Percentiles rank a stretch among this genome's conserved stretches.
phyloP scores from a whole-genome alignment of 352 stramenopile genomes.

The Phytophthora ohioensis region DNA sequence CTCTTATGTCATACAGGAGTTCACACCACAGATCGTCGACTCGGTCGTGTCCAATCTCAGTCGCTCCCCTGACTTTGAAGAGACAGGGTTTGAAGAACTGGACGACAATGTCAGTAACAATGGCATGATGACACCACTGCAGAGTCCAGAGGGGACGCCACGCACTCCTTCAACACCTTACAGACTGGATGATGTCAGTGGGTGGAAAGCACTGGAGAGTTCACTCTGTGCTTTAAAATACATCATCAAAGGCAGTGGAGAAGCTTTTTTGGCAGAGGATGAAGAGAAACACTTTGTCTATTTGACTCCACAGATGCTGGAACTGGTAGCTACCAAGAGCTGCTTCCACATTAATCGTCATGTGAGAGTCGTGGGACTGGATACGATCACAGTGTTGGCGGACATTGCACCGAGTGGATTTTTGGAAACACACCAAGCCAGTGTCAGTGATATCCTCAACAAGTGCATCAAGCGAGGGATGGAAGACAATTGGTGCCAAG shows the following conservation, averaged over 20 bases:
- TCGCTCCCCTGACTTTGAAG: conserved; percentile 83
- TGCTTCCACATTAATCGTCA: conserved; percentile 96
- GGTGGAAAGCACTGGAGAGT: conserved; percentile 97
- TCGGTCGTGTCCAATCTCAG: conserved; percentile 79
- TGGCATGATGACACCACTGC: conserved; percentile 75
- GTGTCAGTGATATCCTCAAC: conserved; percentile 57
- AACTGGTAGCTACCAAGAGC: conserved; percentile 79
- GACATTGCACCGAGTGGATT: conserved; percentile 58
- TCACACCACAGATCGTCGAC: conserved; percentile 78
- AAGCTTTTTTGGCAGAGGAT: conserved; percentile 55
- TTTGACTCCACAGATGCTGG: conserved; percentile 67
- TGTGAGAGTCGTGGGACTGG: conserved; percentile 89
- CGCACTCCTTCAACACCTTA: conserved; percentile 83
- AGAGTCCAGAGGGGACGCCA: conserved; percentile 65
- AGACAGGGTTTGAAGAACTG: conserved; percentile 75
- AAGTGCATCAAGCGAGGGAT: conserved; percentile 85
- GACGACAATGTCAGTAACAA: conserved; percentile 88
- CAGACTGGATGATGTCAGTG: conserved; percentile 95
- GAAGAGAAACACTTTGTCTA: conserved; percentile 55
- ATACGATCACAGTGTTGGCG: conserved; percentile 81
- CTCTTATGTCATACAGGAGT: conserved; percentile 62
- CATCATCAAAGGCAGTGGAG: conserved; percentile 83
- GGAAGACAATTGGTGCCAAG: conserved; percentile 98
- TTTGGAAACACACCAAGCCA: conserved; percentile 46
- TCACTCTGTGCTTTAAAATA: conserved; percentile 89